Percentiles rank a stretch among this genome's conserved stretches.
Evolutionary conservation across 305 asterid genomes (phyloP).

Genomic region (Ruellia speciosa): DNA sequence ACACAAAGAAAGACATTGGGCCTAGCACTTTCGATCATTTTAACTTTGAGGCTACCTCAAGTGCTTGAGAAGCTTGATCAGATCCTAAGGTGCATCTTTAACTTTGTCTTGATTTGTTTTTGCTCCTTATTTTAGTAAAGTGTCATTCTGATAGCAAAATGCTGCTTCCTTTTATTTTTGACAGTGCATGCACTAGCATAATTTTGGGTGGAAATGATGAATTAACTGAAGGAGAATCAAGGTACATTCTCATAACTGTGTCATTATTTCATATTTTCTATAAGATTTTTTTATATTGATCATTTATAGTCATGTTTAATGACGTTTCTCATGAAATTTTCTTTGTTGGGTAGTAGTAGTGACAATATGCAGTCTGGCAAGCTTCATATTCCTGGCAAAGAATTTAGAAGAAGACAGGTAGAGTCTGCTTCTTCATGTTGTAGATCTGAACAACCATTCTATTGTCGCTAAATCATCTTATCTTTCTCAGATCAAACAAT

Average conservation of each 20-base stretch:
- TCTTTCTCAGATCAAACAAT: conserved; percentile 60
- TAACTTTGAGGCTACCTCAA: conserved; percentile 80
- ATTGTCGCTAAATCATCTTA: conserved; percentile 3
- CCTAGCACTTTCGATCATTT: conserved; percentile 70
- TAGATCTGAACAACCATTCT: conserved; percentile 10
- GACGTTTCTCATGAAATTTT: conserved; percentile 17
- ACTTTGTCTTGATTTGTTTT: conserved; percentile 17
- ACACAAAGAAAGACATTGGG: conserved; percentile 66
- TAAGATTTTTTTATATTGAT: too few relatives aligned
- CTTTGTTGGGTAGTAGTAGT: conserved; percentile 35
- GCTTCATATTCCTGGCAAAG: conserved; percentile 75
- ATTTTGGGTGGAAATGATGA: conserved; percentile 77
- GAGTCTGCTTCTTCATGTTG: conserved; percentile 20
- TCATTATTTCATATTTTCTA: background rate
- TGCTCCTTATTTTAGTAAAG: conserved; percentile 11
- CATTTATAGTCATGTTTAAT: conserved; percentile 6
- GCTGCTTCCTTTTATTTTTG: conserved; percentile 22
- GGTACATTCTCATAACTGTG: conserved; percentile 33
- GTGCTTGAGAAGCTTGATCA: conserved; percentile 89
- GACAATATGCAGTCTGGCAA: conserved; percentile 56
- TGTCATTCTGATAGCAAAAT: conserved; percentile 13
- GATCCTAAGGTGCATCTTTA: conserved; percentile 63
- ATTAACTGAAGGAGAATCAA: conserved; percentile 79
- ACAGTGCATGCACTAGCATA: conserved; percentile 75
- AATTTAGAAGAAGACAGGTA: conserved; percentile 91